Base-by-base conservation (phyloP, 2,329 filamentous ascomycete genomes). In the Fusarium armeniacum region DNA sequence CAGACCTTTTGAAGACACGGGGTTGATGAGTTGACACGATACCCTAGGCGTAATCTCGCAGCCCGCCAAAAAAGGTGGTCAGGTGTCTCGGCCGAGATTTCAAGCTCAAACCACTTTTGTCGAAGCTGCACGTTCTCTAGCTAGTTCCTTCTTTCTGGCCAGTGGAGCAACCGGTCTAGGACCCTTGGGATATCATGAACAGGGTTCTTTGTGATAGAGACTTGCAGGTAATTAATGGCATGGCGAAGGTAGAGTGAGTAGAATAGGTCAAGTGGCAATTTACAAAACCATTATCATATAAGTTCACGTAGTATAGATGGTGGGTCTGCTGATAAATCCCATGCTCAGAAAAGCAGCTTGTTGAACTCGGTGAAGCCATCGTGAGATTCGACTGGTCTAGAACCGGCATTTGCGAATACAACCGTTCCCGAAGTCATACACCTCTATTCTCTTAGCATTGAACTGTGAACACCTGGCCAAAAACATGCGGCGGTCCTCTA, bases 41-140 rank as follows among this genome's bases (percentile, higher is more conserved):
- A 44, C 41, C 41, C 22, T 45, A 51, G 51, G 62, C 51, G 52
- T 24, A 53, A 26, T 43, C 61, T 46, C 24, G 50, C 43, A 57
- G 26, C 18, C 28, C 51, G 55, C 65, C 46, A 58, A 50, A 69
- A 44, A 18, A 44, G 44, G 24, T 47, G 53, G 67, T 70, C 67
- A 70, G 49, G 67, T 70, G 67, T 70, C 65, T 70, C 67, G 67
- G 67, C 67, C 67, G 67, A 70, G 62, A 70, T 70, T 70, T 60
- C 60, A 44, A 45, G 53, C 58, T 70, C 53, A 66, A 50, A 38
- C 67, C 44, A 36, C 50, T 68, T 70, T 70, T 36, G 67, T 68
- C 67, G 13, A 68, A 61, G 67, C 67, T 47, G 67, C 67, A 70
- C 62, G 45, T 45, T 60, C 33, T 59, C 52, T 65, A 63, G 32